Percentiles rank a stretch among this genome's conserved stretches.
Conservation (phyloP, 208 protist species). For the Wallacemonas collosoma region DNA sequence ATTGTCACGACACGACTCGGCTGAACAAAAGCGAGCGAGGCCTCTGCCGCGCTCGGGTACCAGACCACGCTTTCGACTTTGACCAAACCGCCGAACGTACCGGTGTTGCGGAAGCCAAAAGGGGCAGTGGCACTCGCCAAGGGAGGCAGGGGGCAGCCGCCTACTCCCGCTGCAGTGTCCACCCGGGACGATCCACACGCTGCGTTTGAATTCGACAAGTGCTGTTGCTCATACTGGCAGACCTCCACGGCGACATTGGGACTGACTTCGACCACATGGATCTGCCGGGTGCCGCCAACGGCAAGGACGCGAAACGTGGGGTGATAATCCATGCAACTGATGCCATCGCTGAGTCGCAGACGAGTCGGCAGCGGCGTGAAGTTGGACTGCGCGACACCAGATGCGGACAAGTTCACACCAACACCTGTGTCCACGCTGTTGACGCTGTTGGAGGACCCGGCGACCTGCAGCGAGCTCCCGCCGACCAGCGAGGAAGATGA, state of each 20-base stretch:
- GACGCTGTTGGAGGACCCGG: neutral
- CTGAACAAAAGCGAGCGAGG: slow-evolving; percentile 80
- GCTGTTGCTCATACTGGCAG: slow-evolving; percentile 24
- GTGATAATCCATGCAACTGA: slow-evolving; percentile 72
- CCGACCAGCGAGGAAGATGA: neutral
- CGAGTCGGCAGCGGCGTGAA: slow-evolving; percentile 28
- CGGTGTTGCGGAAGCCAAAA: slow-evolving; percentile 56
- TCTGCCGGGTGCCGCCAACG: slow-evolving; percentile 69
- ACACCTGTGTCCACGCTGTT: neutral
- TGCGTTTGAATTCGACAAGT: neutral
- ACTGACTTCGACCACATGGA: slow-evolving; percentile 75
- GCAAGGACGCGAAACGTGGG: slow-evolving; percentile 62
- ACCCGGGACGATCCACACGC: neutral
- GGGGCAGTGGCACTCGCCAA: slow-evolving; percentile 10
- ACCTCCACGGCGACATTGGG: slow-evolving; percentile 35
- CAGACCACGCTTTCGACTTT: slow-evolving; percentile 78
- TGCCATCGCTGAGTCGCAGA: slow-evolving; percentile 51
- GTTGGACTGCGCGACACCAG: neutral
- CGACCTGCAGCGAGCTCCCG: neutral
- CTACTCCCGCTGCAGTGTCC: too few relatives aligned
- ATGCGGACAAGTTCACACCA: neutral
- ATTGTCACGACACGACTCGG: slow-evolving; percentile 64
- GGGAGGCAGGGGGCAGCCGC: slow-evolving; percentile 3
- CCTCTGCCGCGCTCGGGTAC: slow-evolving; percentile 72
- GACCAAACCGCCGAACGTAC: slow-evolving; percentile 58